Evolutionary conservation across 2,329 filamentous ascomycete genomes (phyloP), one percentile per base, ranked within the genome.

Genomic region (Claviceps paspali): DNA sequence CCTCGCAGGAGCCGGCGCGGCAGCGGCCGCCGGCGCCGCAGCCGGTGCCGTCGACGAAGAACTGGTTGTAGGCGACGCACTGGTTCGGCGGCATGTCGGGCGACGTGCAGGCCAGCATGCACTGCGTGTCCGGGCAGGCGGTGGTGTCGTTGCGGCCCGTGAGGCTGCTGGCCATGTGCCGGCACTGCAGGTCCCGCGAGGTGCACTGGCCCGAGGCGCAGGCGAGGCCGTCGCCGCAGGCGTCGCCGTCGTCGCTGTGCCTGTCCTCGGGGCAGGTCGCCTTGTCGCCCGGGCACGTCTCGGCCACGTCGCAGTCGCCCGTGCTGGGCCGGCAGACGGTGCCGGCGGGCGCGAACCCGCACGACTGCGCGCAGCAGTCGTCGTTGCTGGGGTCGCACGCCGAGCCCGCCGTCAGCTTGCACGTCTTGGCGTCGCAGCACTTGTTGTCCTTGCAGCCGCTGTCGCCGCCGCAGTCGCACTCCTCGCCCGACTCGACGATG

Each of bases 201-300:
- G 91, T 98, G 59, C 91, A 98, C 59, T 96, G 88, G 10, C 91
- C 91, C 32, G 82, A 87, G 22, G 91, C 85, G 54, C 91, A 98
- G 23, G 73, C 62, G 23, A 96, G 69, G 2, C 73, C 72, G 2
- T 59, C 29, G 18, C 84, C 85, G 52, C 91, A 98, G 14, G 61
- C 59, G 4, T 72, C 64, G 43, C 77, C 91, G 54, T 96, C 78
- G 0, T 73, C 62, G 34, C 76, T 65, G 46, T 75, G 81, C 36
- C 64, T 48, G 55, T 98, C 85, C 1, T 60, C 52, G 0, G 91
- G 91, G 51, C 91, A 98, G 29, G 68, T 64, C 11, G 82, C 74
- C 7, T 69, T 67, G 34, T 59, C 72, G 39, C 91, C 91, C 3
- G 75, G 73, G 54, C 91, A 98, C 2, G 64, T 79, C 60, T 98